Percentiles rank a stretch among this genome's conserved stretches.
Evolutionary conservation across 1,284 basidiomycete genomes (phyloP).

Genomic region (Sanghuangporus sanghuang): DNA sequence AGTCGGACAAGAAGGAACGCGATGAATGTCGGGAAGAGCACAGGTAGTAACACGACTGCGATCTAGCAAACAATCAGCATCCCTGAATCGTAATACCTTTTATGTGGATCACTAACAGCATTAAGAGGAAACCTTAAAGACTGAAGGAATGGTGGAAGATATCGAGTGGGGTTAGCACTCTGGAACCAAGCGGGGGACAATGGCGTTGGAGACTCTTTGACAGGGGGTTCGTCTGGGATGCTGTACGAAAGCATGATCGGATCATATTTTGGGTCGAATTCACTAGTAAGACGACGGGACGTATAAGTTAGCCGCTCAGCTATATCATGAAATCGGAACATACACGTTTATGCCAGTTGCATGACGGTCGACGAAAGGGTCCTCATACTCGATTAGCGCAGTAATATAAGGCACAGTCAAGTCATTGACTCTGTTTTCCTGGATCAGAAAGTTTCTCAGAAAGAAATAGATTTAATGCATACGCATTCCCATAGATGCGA

Average conservation of each 20-base stretch:
- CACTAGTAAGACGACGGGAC: constrained; percentile 13
- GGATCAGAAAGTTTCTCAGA: not conserved
- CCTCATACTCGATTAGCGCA: constrained; percentile 63
- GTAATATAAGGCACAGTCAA: constrained; percentile 80
- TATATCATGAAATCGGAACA: constrained; percentile 20
- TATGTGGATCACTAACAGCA: constrained; percentile 30
- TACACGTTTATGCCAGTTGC: constrained; percentile 62
- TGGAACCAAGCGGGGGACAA: constrained; percentile 20
- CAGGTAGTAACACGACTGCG: constrained; percentile 23
- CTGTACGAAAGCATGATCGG: constrained; percentile 21
- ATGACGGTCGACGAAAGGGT: constrained; percentile 60
- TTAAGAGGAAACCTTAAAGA: constrained; percentile 33
- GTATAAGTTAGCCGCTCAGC: not conserved
- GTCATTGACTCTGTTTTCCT: constrained; percentile 56
- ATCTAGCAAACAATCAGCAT: constrained; percentile 22
- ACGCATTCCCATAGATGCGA: constrained; percentile 84
- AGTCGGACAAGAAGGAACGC: constrained; percentile 20
- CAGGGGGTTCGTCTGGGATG: constrained; percentile 16
- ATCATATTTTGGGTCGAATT: constrained; percentile 23
- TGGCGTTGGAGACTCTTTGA: constrained; percentile 7
- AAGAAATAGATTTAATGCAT: constrained; percentile 24
- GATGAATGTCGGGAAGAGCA: constrained; percentile 32
- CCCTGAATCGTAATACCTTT: constrained; percentile 25
- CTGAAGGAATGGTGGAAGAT: constrained; percentile 28
- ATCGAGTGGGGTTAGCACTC: constrained; percentile 14